Percentiles rank a stretch among this genome's conserved stretches.
phyloP scores from a whole-genome alignment of 2,329 filamentous ascomycete genomes.

The Acrodontium crateriforme region DNA sequence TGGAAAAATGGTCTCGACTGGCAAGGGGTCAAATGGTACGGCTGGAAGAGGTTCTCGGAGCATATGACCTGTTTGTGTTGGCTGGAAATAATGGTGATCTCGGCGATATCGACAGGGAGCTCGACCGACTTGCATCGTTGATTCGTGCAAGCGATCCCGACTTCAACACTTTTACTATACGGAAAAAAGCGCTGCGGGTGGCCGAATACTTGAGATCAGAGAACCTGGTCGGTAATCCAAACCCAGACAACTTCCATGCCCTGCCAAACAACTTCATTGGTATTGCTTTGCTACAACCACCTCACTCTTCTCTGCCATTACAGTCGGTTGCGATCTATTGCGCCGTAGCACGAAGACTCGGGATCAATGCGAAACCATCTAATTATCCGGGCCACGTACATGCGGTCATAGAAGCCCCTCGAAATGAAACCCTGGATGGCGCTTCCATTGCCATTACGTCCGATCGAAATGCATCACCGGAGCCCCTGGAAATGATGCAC shows the following conservation, averaged over 20 bases:
- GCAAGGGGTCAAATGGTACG: slow-evolving; percentile 37
- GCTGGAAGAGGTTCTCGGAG: slow-evolving; percentile 62
- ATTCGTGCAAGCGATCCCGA: slow-evolving; percentile 42
- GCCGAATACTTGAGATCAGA: slow-evolving; percentile 54
- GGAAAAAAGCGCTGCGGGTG: slow-evolving; percentile 53
- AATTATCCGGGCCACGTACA: slow-evolving; percentile 78
- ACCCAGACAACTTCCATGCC: slow-evolving; percentile 61
- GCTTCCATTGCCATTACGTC: slow-evolving; percentile 12
- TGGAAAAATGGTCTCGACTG: slow-evolving; percentile 60
- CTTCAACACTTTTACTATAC: slow-evolving; percentile 44
- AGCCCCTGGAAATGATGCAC: slow-evolving; percentile 41
- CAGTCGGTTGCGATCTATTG: slow-evolving; percentile 82
- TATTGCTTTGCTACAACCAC: slow-evolving; percentile 56
- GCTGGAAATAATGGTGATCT: slow-evolving; percentile 60
- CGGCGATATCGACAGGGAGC: slow-evolving; percentile 43
- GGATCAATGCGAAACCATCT: slow-evolving; percentile 63
- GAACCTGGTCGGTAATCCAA: slow-evolving; percentile 49
- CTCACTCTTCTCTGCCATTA: slow-evolving; percentile 70
- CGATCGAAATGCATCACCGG: slow-evolving; percentile 5
- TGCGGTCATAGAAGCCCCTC: slow-evolving; percentile 51
- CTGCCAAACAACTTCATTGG: slow-evolving; percentile 82
- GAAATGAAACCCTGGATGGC: slow-evolving; percentile 33
- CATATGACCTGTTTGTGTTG: slow-evolving; percentile 81
- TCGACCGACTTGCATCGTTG: slow-evolving; percentile 48
- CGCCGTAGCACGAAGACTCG: slow-evolving; percentile 58